These are phyloP conservation scores for Naumovozyma castellii DNA, from an alignment of 805 yeast species.

Conservation along the genomic window DNA sequence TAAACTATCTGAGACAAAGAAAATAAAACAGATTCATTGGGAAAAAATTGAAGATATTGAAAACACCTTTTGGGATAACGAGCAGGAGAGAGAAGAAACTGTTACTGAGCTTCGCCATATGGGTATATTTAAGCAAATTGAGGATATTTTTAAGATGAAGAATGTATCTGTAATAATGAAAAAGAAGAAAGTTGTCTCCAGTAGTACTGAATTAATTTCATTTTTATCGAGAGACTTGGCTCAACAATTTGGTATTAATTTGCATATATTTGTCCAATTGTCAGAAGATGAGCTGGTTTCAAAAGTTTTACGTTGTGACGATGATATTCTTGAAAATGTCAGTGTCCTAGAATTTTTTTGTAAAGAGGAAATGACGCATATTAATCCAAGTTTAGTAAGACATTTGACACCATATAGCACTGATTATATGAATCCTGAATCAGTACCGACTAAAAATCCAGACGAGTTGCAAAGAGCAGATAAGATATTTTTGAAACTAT, in stretches of 20 bases:
- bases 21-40: slow-evolving; percentile 76
- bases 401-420: slow-evolving; percentile 57
- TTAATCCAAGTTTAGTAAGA: slow-evolving; percentile 46
- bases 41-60: slow-evolving; percentile 54
- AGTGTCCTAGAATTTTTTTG: slow-evolving; percentile 63
- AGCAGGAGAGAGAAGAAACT: slow-evolving; percentile 32
- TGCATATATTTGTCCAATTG: slow-evolving; percentile 49
- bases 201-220: slow-evolving; percentile 35
- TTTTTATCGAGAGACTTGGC: slow-evolving; percentile 63
- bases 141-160: slow-evolving; percentile 43
- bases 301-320: slow-evolving; percentile 53
- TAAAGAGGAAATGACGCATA: slow-evolving; percentile 52
- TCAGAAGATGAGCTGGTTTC: slow-evolving; percentile 46
- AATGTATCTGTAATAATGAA: slow-evolving; percentile 30
- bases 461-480: slow-evolving; percentile 57
- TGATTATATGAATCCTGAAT: slow-evolving; percentile 32
- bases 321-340: slow-evolving; percentile 40
- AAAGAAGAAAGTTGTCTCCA: slow-evolving; percentile 28
- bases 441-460: slow-evolving; percentile 33
- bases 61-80: slow-evolving; percentile 55
- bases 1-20: slow-evolving; percentile 25
- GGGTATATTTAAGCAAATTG: slow-evolving; percentile 62
- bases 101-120: slow-evolving; percentile 41
- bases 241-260: slow-evolving; percentile 72
- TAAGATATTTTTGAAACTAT: slow-evolving; percentile 55